A percentile compares a stretch with the other conserved stretches of the same genome.
Conservation (phyloP, 306 rosid genomes). For the Malus fusca region DNA sequence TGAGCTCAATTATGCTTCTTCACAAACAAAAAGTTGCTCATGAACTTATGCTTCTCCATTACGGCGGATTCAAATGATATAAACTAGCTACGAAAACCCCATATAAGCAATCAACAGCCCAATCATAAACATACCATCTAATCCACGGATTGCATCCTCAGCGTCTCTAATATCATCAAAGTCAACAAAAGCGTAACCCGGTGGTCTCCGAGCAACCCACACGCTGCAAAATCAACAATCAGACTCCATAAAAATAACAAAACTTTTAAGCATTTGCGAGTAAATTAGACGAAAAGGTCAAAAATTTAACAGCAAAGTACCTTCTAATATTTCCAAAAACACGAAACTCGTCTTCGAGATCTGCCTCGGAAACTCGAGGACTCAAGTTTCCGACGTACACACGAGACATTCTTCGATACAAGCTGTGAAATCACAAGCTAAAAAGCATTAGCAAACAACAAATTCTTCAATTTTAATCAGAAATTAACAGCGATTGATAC, state of each 20-base stretch:
- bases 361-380: slow-evolving; percentile 86
- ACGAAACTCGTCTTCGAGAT: slow-evolving; percentile 94
- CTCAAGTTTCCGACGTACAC: slow-evolving; percentile 92
- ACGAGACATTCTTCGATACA: slow-evolving; percentile 65
- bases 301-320: slow-evolving; percentile 19
- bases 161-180: slow-evolving; percentile 93
- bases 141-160: slow-evolving; percentile 81
- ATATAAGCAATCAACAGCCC: neutral
- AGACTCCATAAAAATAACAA: neutral
- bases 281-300: neutral
- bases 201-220: slow-evolving; percentile 98
- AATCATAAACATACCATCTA: slow-evolving; percentile 57
- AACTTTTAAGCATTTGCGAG: neutral
- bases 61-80: neutral
- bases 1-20: neutral
- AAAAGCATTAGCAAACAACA: neutral
- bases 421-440: slow-evolving; percentile 21
- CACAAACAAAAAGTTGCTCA: neutral
- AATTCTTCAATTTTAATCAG: neutral
- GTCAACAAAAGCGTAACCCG: slow-evolving; percentile 95
- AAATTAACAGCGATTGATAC: neutral
- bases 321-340: slow-evolving; percentile 88
- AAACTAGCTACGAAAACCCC: neutral
- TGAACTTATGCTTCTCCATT: neutral
- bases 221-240: slow-evolving; percentile 42